Conservation (phyloP, 768 basidiomycete genomes). For the Exsudoporus frostii region DNA sequence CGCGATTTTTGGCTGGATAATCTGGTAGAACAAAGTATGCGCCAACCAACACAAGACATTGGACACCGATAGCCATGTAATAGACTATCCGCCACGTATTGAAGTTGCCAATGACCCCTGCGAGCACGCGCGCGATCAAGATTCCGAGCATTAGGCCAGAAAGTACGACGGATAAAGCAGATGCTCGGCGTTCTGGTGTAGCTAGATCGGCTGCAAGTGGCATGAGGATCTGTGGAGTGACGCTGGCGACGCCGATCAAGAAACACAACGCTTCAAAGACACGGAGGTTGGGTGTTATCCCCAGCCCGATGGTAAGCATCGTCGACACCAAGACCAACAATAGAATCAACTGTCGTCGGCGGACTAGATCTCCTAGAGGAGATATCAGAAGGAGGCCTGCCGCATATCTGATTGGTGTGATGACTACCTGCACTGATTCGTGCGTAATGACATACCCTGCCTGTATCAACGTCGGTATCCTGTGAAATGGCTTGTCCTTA, state of each 20-base stretch:
- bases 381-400: constrained; percentile 70
- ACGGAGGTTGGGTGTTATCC: constrained; percentile 54
- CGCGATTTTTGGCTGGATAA: constrained; percentile 71
- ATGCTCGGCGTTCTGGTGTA: constrained; percentile 65
- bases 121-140: constrained; percentile 69
- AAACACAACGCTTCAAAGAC: constrained; percentile 69
- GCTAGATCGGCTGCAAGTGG: constrained; percentile 81
- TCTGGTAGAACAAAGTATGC: constrained; percentile 74
- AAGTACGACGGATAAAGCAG: constrained; percentile 72
- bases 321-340: constrained; percentile 51
- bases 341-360: constrained; percentile 68
- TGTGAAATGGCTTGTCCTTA: constrained; percentile 22
- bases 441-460: constrained; percentile 48
- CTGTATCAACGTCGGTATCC: constrained; percentile 65
- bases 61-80: constrained; percentile 73
- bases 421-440: background rate
- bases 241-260: constrained; percentile 67
- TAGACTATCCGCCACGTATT: constrained; percentile 72
- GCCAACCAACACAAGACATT: constrained; percentile 53
- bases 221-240: constrained; percentile 73
- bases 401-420: constrained; percentile 51
- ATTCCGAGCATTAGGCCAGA: constrained; percentile 69
- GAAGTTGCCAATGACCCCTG: constrained; percentile 74
- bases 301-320: constrained; percentile 66
- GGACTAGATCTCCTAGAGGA: constrained; percentile 81